Conservation (phyloP, 208 protist genomes). For the Herpetomonas tarakana region DNA sequence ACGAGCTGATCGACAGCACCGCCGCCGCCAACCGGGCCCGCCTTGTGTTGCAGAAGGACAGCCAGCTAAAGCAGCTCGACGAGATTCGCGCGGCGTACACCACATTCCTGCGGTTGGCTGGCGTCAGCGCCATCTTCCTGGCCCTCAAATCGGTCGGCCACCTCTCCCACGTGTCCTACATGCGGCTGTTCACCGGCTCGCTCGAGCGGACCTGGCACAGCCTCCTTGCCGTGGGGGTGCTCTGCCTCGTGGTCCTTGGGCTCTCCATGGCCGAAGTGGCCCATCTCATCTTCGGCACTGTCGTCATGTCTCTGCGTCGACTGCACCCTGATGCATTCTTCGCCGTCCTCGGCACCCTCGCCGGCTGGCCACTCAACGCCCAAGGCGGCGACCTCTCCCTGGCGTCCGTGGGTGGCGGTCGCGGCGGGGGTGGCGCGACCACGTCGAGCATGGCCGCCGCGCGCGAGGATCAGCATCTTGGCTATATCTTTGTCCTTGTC, state of each 20-base stretch:
- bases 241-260: constrained; percentile 2
- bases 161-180: constrained; percentile 3
- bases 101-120: constrained; percentile 16
- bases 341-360: not conserved
- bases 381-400: not conserved
- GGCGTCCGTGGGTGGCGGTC: no score
- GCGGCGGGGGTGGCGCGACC: no score
- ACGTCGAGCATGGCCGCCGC: not conserved
- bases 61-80: constrained; percentile 6
- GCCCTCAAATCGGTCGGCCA: constrained; percentile 12
- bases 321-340: constrained; percentile 10
- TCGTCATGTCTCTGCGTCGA: not conserved
- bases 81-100: constrained; percentile 8
- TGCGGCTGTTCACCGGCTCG: constrained; percentile 4
- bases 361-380: not conserved
- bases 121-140: constrained; percentile 28
- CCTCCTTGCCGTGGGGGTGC: constrained; percentile 7
- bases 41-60: constrained; percentile 5
- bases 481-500: not conserved
- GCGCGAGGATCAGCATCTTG: not conserved
- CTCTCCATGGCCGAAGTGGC: constrained; percentile 13
- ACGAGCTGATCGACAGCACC: constrained; percentile 10
- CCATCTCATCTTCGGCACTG: constrained; percentile 15
- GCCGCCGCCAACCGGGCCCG: constrained; percentile 4
- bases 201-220: constrained; percentile 4